These are phyloP conservation scores for Lophium mytilinum DNA, from an alignment of 495 filamentous ascomycete species.

Conservation along the genomic window DNA sequence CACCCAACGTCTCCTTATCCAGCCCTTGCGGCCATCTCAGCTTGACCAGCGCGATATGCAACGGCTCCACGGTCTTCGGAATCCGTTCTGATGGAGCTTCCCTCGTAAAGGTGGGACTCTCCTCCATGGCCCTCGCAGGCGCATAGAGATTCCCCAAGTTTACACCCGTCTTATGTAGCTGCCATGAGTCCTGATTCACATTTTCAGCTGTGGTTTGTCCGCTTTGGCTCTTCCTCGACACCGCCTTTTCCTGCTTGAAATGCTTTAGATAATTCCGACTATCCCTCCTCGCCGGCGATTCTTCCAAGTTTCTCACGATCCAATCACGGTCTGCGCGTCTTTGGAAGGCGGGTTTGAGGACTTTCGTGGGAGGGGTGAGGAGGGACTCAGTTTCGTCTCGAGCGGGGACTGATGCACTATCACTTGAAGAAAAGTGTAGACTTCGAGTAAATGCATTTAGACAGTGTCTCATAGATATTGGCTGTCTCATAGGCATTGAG, in stretches of 20 bases:
- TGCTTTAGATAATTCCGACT: slow-evolving; percentile 23
- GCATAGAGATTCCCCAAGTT: slow-evolving; percentile 58
- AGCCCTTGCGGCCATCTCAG: slow-evolving; percentile 63
- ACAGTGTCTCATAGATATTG: too few relatives aligned
- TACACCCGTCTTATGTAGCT: slow-evolving; percentile 33
- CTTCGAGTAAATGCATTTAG: too few relatives aligned
- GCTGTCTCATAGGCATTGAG: too few relatives aligned
- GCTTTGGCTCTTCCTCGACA: too few relatives aligned
- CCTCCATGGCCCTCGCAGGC: slow-evolving; percentile 50
- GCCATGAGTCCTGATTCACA: slow-evolving; percentile 13
- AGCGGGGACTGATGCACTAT: too few relatives aligned
- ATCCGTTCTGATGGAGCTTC: slow-evolving; percentile 6
- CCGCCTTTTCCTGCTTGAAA: background rate
- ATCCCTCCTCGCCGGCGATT: slow-evolving; percentile 22
- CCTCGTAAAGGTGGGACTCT: slow-evolving; percentile 56
- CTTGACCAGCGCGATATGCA: slow-evolving; percentile 84
- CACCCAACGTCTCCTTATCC: slow-evolving; percentile 57
- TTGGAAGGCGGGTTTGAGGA: background rate
- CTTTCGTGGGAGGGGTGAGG: too few relatives aligned
- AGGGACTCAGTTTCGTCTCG: too few relatives aligned
- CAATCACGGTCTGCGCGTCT: slow-evolving; percentile 19
- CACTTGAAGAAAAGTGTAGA: too few relatives aligned
- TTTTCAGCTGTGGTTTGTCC: too few relatives aligned
- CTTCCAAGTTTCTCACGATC: slow-evolving; percentile 17
- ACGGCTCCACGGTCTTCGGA: slow-evolving; percentile 35